Evolutionary conservation across 768 basidiomycete genomes (phyloP).

Genomic region (Tylopilus vinaceipallidus): DNA sequence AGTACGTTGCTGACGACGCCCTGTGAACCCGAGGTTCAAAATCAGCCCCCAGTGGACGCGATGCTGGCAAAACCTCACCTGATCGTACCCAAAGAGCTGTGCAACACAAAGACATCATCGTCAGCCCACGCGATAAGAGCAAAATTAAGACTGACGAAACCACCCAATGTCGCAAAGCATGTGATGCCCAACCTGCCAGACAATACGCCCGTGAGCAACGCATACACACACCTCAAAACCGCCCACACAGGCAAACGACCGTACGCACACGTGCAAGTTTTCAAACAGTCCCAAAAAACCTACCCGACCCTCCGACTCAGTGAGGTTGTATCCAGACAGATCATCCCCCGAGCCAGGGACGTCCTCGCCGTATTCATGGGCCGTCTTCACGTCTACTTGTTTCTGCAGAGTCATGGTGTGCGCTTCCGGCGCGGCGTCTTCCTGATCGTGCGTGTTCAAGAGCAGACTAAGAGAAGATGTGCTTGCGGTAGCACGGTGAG

Average conservation of each 20-base stretch:
- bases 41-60: neutral
- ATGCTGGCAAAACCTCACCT: slow-evolving; percentile 10
- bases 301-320: slow-evolving; percentile 17
- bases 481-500: slow-evolving; percentile 7
- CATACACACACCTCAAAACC: neutral
- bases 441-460: slow-evolving; percentile 2
- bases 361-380: slow-evolving; percentile 1
- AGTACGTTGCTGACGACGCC: slow-evolving; percentile 34
- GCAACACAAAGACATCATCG: neutral
- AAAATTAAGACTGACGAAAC: slow-evolving; percentile 25
- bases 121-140: neutral
- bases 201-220: neutral
- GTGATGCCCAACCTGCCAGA: slow-evolving; percentile 29
- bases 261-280: slow-evolving; percentile 26
- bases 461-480: slow-evolving; percentile 17
- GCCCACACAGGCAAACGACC: too few relatives aligned
- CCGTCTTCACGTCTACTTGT: neutral
- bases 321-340: slow-evolving; percentile 10
- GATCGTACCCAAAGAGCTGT: slow-evolving; percentile 34
- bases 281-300: slow-evolving; percentile 30
- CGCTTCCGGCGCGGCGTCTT: neutral
- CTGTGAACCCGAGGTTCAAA: slow-evolving; percentile 7
- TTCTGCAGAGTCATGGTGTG: too few relatives aligned
- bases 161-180: slow-evolving; percentile 32
- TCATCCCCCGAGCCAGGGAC: neutral